Percentiles rank a stretch among this genome's conserved stretches.
Evolutionary conservation across 169 alveolate species (phyloP).

Genomic region (Prorocentrum cordatum): DNA sequence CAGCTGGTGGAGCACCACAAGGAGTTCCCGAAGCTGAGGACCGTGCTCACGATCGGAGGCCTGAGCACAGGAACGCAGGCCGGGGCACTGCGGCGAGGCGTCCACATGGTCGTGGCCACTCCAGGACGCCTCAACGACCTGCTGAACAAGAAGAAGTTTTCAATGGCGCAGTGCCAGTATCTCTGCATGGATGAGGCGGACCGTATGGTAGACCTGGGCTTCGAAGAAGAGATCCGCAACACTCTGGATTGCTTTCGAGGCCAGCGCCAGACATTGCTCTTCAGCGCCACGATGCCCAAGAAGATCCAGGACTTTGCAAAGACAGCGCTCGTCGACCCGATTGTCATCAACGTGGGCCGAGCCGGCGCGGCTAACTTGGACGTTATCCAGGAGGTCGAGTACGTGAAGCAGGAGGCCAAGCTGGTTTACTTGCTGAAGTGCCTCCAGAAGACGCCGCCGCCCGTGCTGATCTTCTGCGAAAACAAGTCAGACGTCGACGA

Average conservation of each 20-base stretch:
- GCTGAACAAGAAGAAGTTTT: constrained; percentile 82
- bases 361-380: constrained; percentile 85
- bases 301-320: constrained; percentile 93
- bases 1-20: constrained; percentile 42
- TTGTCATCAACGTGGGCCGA: constrained; percentile 90
- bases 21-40: constrained; percentile 30
- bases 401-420: constrained; percentile 88
- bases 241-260: constrained; percentile 85
- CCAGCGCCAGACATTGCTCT: constrained; percentile 89
- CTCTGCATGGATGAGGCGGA: constrained; percentile 98
- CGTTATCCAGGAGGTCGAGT: constrained; percentile 87
- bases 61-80: constrained; percentile 60
- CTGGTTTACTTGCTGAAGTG: constrained; percentile 82
- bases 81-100: constrained; percentile 78
- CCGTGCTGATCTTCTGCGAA: constrained; percentile 90
- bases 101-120: constrained; percentile 93
- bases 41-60: constrained; percentile 67
- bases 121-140: constrained; percentile 96
- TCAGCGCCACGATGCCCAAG: constrained; percentile 96
- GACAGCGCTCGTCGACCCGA: constrained; percentile 85
- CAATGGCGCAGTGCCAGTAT: constrained; percentile 84
- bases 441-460: constrained; percentile 92
- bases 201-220: constrained; percentile 91
- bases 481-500: constrained; percentile 92
- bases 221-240: constrained; percentile 91